A percentile compares a stretch with the other conserved stretches of the same genome.
phyloP scores from a whole-genome alignment of 1,139 yeast genomes.

The Lodderomyces orthopsilosis region DNA sequence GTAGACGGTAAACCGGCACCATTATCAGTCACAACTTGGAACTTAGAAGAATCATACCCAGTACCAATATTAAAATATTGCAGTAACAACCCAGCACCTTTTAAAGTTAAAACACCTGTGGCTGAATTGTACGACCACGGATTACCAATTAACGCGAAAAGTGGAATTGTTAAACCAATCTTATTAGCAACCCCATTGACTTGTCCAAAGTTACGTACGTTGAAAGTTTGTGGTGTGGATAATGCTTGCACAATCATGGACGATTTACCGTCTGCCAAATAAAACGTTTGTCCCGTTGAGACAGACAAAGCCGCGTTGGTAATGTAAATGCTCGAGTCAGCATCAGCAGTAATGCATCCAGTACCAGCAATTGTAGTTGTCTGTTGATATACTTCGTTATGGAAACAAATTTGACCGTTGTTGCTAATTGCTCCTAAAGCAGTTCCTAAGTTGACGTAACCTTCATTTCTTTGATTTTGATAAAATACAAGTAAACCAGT shows the following conservation, averaged over 20 bases:
- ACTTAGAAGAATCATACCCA: constrained; percentile 16
- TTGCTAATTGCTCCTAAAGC: constrained; percentile 20
- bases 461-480: constrained; percentile 20
- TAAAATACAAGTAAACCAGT: constrained; percentile 26
- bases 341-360: constrained; percentile 29
- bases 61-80: constrained; percentile 24
- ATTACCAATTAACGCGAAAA: constrained; percentile 4
- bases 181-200: constrained; percentile 25
- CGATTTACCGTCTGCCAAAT: constrained; percentile 20
- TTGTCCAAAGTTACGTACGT: constrained; percentile 30
- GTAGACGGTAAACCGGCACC: constrained; percentile 15
- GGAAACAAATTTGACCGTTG: constrained; percentile 31
- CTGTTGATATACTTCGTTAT: constrained; percentile 23
- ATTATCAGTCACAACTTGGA: constrained; percentile 16
- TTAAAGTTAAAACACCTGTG: constrained; percentile 23
- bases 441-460: constrained; percentile 21
- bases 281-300: constrained; percentile 21
- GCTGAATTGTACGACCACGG: constrained; percentile 13
- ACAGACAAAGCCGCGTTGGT: constrained; percentile 18
- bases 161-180: constrained; percentile 21
- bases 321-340: constrained; percentile 20
- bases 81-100: constrained; percentile 8
- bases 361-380: constrained; percentile 23
- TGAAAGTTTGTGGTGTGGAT: constrained; percentile 20
- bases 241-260: constrained; percentile 20